Conservation (phyloP, 2,329 filamentous ascomycete species). For the Cladosporium sp. region DNA sequence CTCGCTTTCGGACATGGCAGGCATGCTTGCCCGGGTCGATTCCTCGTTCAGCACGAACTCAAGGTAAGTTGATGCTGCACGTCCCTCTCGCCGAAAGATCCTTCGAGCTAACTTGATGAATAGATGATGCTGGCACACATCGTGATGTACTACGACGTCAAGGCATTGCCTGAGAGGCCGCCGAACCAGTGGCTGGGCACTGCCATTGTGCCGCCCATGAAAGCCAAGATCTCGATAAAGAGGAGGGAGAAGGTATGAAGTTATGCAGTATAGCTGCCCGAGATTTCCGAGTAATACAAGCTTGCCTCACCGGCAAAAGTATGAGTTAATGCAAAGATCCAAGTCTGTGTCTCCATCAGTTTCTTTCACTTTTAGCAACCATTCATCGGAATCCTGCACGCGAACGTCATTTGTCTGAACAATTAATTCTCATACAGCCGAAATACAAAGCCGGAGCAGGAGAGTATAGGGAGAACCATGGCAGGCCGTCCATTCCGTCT, state of each 20-base stretch:
- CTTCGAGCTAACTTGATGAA: not conserved
- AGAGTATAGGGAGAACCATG: not conserved
- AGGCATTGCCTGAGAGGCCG: constrained; percentile 25
- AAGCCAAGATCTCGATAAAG: constrained; percentile 11
- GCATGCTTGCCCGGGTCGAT: constrained; percentile 36
- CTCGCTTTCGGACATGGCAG: constrained; percentile 29
- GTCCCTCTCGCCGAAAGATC: too few species aligned
- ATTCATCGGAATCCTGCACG: too few species aligned
- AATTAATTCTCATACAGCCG: not conserved
- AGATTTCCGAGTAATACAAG: too few species aligned
- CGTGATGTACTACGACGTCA: constrained; percentile 36
- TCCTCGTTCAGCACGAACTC: constrained; percentile 35
- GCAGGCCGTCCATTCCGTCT: not conserved
- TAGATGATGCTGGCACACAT: constrained; percentile 36
- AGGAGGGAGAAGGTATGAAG: not conserved
- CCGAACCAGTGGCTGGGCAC: constrained; percentile 21
- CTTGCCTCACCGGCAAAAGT: too few species aligned
- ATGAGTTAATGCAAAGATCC: too few species aligned
- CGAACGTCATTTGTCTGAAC: not conserved
- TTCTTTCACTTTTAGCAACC: too few species aligned
- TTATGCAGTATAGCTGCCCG: too few species aligned
- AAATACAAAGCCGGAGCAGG: not conserved
- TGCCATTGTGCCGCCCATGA: constrained; percentile 19
- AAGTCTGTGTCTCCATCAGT: too few species aligned
- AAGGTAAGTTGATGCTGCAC: not conserved